Percentiles rank a stretch among this genome's conserved stretches.
Evolutionary conservation across 495 filamentous ascomycete genomes (phyloP).

Genomic region (Cladorrhinum samala): DNA sequence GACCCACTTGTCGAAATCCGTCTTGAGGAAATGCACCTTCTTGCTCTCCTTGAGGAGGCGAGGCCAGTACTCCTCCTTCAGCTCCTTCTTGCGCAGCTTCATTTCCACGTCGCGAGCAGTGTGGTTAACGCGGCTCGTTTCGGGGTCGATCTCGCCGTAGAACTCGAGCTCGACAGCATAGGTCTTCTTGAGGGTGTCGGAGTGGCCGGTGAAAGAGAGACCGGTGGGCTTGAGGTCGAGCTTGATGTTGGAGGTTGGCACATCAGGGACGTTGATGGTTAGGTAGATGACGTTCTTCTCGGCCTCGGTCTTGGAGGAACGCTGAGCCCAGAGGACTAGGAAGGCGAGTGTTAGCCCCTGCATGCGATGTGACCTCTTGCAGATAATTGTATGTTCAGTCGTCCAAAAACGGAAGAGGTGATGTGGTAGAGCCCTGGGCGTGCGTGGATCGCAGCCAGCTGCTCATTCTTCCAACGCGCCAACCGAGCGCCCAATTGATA

Average conservation of each 20-base stretch:
- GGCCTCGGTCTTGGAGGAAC: constrained; percentile 71
- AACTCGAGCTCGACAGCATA: constrained; percentile 87
- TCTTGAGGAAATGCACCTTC: constrained; percentile 96
- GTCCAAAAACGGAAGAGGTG: background rate
- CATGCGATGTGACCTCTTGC: background rate
- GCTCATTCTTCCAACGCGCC: too few relatives aligned
- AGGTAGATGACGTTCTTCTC: constrained; percentile 91
- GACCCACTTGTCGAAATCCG: constrained; percentile 99
- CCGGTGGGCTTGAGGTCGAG: constrained; percentile 71
- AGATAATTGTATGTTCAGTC: background rate
- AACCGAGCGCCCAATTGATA: too few relatives aligned
- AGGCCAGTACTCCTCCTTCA: constrained; percentile 88
- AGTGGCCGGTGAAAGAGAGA: constrained; percentile 75
- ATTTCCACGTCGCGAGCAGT: constrained; percentile 79
- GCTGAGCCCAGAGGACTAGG: constrained; percentile 94
- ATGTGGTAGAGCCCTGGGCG: too few relatives aligned
- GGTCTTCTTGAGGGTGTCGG: constrained; percentile 68
- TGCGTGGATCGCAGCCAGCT: too few relatives aligned
- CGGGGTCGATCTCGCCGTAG: constrained; percentile 83
- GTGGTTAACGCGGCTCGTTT: constrained; percentile 75
- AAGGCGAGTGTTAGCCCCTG: background rate
- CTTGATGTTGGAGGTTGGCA: constrained; percentile 60
- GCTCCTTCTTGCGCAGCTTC: constrained; percentile 92
- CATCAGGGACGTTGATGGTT: constrained; percentile 79
- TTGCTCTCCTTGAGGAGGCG: constrained; percentile 80